phyloP scores from a whole-genome alignment of 768 basidiomycete species.

The Fibroporia radiculosa region DNA sequence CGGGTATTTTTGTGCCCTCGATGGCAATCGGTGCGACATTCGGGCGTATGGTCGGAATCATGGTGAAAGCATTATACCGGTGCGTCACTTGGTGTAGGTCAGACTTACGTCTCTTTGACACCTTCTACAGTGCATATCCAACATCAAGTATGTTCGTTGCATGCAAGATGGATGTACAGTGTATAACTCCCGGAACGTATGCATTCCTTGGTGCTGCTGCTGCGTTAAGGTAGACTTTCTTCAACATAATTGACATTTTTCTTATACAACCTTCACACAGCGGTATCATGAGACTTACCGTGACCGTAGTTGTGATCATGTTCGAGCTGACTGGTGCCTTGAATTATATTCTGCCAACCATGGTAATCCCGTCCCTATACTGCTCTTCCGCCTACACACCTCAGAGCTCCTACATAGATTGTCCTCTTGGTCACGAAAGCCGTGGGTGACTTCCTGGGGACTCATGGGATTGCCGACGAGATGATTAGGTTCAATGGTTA shows the following conservation, averaged over 20 bases:
- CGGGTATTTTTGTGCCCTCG: conserved; percentile 96
- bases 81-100: conserved; percentile 24
- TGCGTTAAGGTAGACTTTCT: conserved; percentile 62
- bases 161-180: conserved; percentile 88
- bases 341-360: conserved; percentile 95
- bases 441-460: conserved; percentile 91
- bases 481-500: conserved; percentile 97
- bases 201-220: conserved; percentile 97
- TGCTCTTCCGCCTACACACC: conserved; percentile 7
- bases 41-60: conserved; percentile 93
- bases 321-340: conserved; percentile 96
- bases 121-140: conserved; percentile 60
- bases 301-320: conserved; percentile 99
- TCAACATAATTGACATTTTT: background rate
- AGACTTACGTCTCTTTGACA: background rate
- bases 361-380: conserved; percentile 53
- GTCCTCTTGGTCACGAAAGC: conserved; percentile 95
- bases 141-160: conserved; percentile 82
- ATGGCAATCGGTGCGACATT: conserved; percentile 99
- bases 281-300: conserved; percentile 94
- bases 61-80: conserved; percentile 91
- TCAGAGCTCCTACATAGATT: conserved; percentile 47
- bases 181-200: conserved; percentile 98
- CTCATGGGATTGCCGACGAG: conserved; percentile 92
- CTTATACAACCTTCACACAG: conserved; percentile 31